Evolutionary conservation across 495 filamentous ascomycete species (phyloP).

Genomic region (Bombardia bombarda): DNA sequence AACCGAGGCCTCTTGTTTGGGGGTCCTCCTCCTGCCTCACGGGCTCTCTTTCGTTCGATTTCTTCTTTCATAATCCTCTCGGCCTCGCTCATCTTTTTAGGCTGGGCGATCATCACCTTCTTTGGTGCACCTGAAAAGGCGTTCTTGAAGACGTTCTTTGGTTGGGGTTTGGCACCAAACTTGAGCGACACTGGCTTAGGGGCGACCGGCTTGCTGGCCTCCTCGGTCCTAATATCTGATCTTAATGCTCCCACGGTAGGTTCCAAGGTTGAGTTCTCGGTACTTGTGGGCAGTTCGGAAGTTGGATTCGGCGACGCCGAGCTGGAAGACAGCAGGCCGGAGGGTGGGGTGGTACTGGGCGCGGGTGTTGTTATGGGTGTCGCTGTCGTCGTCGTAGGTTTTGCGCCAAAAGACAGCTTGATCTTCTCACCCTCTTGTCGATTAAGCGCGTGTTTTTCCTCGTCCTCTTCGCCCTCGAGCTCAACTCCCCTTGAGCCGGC

Average conservation of each 20-base stretch:
- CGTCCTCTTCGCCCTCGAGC: conserved; percentile 62
- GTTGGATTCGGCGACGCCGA: conserved; percentile 2
- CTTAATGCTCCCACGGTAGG: background rate
- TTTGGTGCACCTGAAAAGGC: conserved; percentile 49
- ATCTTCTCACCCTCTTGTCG: conserved; percentile 77
- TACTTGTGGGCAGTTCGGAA: background rate
- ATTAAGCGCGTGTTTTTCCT: conserved; percentile 67
- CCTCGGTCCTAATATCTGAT: background rate
- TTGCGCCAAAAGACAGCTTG: conserved; percentile 59
- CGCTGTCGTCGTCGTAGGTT: conserved; percentile 16
- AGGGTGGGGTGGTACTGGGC: background rate
- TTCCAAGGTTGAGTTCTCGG: background rate
- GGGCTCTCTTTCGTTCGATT: conserved; percentile 59
- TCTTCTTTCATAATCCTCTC: conserved; percentile 88
- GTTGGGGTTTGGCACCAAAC: conserved; percentile 47
- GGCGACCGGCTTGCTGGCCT: background rate
- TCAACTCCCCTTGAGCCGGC: conserved; percentile 39
- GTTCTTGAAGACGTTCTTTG: conserved; percentile 83
- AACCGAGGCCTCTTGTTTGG: conserved; percentile 34
- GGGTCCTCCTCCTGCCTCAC: conserved; percentile 30
- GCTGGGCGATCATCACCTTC: conserved; percentile 49
- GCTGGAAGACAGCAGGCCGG: background rate
- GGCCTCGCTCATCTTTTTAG: conserved; percentile 80
- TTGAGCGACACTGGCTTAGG: conserved; percentile 47
- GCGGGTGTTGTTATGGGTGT: conserved; percentile 4